These are phyloP conservation scores for Tylopilus plumbeoviolaceoides DNA, from an alignment of 768 basidiomycete genomes.

Conservation along the genomic window DNA sequence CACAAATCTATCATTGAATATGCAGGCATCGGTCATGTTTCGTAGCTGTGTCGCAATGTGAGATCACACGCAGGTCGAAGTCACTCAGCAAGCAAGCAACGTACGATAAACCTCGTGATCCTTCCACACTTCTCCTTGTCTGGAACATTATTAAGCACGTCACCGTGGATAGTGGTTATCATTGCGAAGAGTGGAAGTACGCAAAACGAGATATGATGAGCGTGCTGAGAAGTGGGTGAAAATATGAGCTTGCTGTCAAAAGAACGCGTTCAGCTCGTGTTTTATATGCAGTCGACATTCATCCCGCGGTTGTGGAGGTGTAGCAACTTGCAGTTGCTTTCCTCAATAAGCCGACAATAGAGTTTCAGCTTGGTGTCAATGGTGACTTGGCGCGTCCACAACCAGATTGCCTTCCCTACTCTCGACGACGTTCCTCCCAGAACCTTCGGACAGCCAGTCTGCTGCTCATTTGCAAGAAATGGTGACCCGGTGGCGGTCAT, in stretches of 20 bases:
- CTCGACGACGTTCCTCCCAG: slow-evolving; percentile 53
- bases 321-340: too few relatives aligned
- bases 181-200: too few relatives aligned
- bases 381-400: too few relatives aligned
- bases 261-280: too few relatives aligned
- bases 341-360: too few relatives aligned
- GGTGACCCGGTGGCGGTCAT: slow-evolving; percentile 65
- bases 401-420: slow-evolving; percentile 39
- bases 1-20: neutral
- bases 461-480: slow-evolving; percentile 50
- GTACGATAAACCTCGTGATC: neutral
- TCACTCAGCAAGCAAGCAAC: neutral
- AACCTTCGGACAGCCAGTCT: slow-evolving; percentile 24
- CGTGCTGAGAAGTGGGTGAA: too few relatives aligned
- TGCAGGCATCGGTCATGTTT: neutral
- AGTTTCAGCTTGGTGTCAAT: too few relatives aligned
- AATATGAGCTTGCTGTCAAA: too few relatives aligned
- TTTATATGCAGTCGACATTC: too few relatives aligned
- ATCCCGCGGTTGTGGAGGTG: too few relatives aligned
- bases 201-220: too few relatives aligned
- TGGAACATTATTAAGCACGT: neutral
- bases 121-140: neutral
- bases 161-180: neutral
- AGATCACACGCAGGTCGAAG: neutral
- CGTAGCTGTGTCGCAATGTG: neutral